Conservation (phyloP, 1,284 basidiomycete species). For the Leccinum glutinopallens region DNA sequence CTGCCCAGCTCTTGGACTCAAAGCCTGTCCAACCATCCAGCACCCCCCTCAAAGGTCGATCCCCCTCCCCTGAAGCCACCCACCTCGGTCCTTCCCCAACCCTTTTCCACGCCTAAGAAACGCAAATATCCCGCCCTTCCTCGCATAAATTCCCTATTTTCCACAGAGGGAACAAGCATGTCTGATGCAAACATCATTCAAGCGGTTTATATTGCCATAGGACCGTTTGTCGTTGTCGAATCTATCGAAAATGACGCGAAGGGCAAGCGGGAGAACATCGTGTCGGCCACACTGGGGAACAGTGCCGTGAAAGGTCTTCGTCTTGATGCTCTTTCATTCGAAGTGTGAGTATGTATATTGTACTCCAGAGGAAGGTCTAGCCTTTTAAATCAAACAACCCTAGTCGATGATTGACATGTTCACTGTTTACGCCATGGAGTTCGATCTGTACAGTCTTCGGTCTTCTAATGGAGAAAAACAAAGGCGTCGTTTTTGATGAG, state of each 20-base stretch:
- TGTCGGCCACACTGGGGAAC: conserved; percentile 64
- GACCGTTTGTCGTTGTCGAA: conserved; percentile 89
- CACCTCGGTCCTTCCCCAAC: conserved; percentile 40
- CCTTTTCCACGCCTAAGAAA: conserved; percentile 50
- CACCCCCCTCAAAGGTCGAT: conserved; percentile 20
- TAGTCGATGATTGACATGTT: background rate
- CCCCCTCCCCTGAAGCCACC: conserved; percentile 11
- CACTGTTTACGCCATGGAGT: conserved; percentile 75
- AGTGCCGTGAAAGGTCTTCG: conserved; percentile 82
- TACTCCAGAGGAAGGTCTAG: conserved; percentile 56
- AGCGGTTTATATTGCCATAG: conserved; percentile 88
- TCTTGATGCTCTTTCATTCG: conserved; percentile 83
- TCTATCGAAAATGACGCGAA: conserved; percentile 50
- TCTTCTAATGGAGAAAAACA: conserved; percentile 57
- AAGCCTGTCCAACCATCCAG: conserved; percentile 26
- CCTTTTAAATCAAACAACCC: conserved; percentile 1
- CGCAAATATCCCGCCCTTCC: conserved; percentile 52
- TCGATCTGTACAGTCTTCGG: conserved; percentile 93
- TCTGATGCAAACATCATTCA: conserved; percentile 88
- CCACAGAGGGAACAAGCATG: conserved; percentile 72
- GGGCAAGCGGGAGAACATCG: conserved; percentile 57
- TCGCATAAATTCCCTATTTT: conserved; percentile 67
- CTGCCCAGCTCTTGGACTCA: conserved; percentile 39
- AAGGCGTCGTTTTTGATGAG: conserved; percentile 63
- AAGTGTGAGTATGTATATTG: conserved; percentile 61